A percentile compares a stretch with the other conserved stretches of the same genome.
Evolutionary conservation across 169 alveolate species (phyloP).

Genomic region (Eimeria sp.): DNA sequence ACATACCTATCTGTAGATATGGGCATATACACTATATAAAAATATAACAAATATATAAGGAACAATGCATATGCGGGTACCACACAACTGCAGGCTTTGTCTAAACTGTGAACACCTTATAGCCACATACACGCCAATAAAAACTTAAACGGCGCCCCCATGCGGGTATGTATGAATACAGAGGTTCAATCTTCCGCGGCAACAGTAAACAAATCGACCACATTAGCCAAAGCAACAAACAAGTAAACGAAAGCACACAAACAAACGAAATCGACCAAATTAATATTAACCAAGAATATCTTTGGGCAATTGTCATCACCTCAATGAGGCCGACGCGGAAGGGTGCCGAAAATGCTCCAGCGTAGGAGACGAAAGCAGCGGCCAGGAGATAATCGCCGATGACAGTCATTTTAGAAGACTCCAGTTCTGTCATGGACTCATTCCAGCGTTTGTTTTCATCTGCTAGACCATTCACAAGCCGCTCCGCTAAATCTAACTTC

Average conservation of each 20-base stretch:
- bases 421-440: constrained; percentile 93
- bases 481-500: constrained; percentile 96
- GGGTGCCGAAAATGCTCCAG: constrained; percentile 96
- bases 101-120: too few species aligned
- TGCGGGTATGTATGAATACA: too few species aligned
- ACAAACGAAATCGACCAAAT: neutral
- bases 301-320: neutral
- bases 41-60: too few species aligned
- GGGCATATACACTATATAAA: neutral
- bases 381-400: constrained; percentile 97
- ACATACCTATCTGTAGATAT: neutral
- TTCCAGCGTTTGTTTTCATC: constrained; percentile 98
- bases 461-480: constrained; percentile 96
- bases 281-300: neutral
- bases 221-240: neutral
- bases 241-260: too few species aligned
- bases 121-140: too few species aligned
- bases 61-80: too few species aligned
- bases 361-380: constrained; percentile 98
- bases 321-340: constrained; percentile 95
- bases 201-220: too few species aligned
- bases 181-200: too few species aligned
- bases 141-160: too few species aligned
- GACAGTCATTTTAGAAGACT: constrained; percentile 92
- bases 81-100: too few species aligned